Base-by-base conservation (phyloP, 1,139 yeast species). In the Protomyces arabidopsidicola region DNA sequence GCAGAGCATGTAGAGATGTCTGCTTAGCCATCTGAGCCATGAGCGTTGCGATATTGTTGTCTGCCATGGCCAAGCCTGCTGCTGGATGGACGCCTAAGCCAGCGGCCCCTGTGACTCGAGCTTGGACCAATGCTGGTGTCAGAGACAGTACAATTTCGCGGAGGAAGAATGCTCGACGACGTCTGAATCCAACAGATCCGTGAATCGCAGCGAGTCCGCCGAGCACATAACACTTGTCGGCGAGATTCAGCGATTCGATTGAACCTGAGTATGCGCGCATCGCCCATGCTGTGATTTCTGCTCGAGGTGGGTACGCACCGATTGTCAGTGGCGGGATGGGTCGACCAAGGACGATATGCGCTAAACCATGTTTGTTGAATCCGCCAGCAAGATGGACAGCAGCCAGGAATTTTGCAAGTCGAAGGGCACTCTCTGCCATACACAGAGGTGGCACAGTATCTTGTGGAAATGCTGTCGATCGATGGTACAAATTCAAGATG, bases 381-480 rank as follows among this genome's bases (percentile, higher is more conserved):
- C 81, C 84, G 12, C 81, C 79, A 3, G 85, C 84, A 4, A 81
- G 72, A 66, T 81, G 80, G 5, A 85, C 75, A 10, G 79, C 74
- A 1, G 86, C 79, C 81, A 88, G 80, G 63, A 88, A 79, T 66
- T 83, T 84, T 36, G 87, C 76, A 58, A 81, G 81, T 64, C 97
- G 79, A 50, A 90, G 70, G 3, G 87, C 77, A 2, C 87, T 80
- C 68, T 90, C 97, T 53, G 88, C 84, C 69, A 85, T 88, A 0
- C 90, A 91, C 2, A 87, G 75, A 67, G 87, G 93, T 0, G 98
- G 98, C 0, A 87, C 91, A 69, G 83, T 83, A 69, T 91, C 96
- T 66, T 86, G 90, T 16, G 81, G 78, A 64, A 83, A 85, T 39
- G 77, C 73, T 12, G 84, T 79, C 45, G 95, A 85, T 51, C 80